These are phyloP conservation scores for Geranium brycei DNA, from an alignment of 345 rosid species.

Conservation along the genomic window DNA sequence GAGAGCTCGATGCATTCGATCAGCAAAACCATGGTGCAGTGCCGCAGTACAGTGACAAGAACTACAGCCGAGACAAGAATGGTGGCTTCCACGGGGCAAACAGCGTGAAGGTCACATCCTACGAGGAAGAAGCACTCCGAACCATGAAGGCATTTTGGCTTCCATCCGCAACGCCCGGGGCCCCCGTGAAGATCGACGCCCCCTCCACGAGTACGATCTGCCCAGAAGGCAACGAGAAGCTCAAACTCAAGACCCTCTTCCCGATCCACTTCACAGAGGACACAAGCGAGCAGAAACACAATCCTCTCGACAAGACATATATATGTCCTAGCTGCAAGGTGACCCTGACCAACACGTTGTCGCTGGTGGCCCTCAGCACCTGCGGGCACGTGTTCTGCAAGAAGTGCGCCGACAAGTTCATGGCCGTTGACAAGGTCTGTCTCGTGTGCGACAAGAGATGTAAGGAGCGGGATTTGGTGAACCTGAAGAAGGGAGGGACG, in stretches of 20 bases:
- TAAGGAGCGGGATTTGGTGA: slow-evolving; percentile 64
- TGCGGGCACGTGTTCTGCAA: slow-evolving; percentile 98
- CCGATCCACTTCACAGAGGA: slow-evolving; percentile 63
- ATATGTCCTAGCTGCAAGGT: slow-evolving; percentile 95
- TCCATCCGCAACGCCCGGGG: slow-evolving; percentile 97
- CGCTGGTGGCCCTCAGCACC: slow-evolving; percentile 64
- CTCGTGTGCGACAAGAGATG: slow-evolving; percentile 63
- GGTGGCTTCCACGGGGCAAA: slow-evolving; percentile 84
- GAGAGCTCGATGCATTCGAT: slow-evolving; percentile 86
- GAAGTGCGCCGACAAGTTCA: slow-evolving; percentile 74
- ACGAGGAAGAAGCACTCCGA: slow-evolving; percentile 87
- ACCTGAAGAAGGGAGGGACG: slow-evolving; percentile 73
- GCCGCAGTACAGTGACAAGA: slow-evolving; percentile 67
- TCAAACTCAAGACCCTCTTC: slow-evolving; percentile 75
- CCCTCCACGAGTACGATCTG: slow-evolving; percentile 58
- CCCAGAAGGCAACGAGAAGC: slow-evolving; percentile 88
- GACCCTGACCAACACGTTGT: slow-evolving; percentile 69
- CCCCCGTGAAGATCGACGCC: slow-evolving; percentile 56
- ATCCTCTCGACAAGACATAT: slow-evolving; percentile 49
- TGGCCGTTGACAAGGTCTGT: slow-evolving; percentile 67
- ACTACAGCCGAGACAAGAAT: slow-evolving; percentile 53
- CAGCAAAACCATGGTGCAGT: slow-evolving; percentile 94
- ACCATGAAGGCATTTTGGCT: slow-evolving; percentile 99
- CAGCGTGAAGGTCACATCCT: slow-evolving; percentile 81
- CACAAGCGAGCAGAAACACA: slow-evolving; percentile 38